Base-by-base conservation (phyloP, 129 eudicot genomes). In the Arctium lappa region DNA sequence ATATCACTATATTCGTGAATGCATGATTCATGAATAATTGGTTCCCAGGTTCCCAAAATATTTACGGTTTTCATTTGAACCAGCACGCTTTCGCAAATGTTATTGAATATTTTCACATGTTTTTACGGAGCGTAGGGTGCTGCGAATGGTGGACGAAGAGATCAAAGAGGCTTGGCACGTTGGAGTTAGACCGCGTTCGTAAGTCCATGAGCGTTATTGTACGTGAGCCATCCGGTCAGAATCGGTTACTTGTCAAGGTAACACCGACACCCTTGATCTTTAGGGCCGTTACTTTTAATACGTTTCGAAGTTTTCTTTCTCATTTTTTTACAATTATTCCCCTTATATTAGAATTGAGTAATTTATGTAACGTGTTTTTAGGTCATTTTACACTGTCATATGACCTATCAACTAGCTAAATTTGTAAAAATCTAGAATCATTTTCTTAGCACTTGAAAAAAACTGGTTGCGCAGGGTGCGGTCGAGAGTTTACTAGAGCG, bases 151-250 rank as follows among this genome's bases (percentile, higher is more conserved):
- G 98, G 98, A 85, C 81, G 16, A 92, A 86, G 85, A 86, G 92
- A 80, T 90, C 94, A 83, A 85, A 90, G 84, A 89, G 89, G 85
- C 82, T 94, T 85, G 97, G 94, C 4, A 94, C 97, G 0, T 72
- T 94, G 88, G 98, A 94, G 82, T 94, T 94, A 80, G 98, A 94
- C 80, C 98, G 97, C 62, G 76, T 89, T 73, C 94, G 98, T 29
- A 94, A 92, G 80, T 94, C 97, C 69, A 94, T 90, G 98, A 90
- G 97, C 72, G 95, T 92, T 60, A 86, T 94, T 75, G 94, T 89
- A 37, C 75, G 85, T 60, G 94, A 91, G 83, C 90, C 89, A 72
- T 86, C 84, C 39, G 97, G 95, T 38, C 82, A 76, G 9, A 92
- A 89, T 78, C 89, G 93, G 9, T 88, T 94, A 38, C 97, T 94